A percentile compares a stretch with the other conserved stretches of the same genome.
Evolutionary conservation across 108 stramenopile species (phyloP).

Genomic region (Cyclostephanos tholiformis): DNA sequence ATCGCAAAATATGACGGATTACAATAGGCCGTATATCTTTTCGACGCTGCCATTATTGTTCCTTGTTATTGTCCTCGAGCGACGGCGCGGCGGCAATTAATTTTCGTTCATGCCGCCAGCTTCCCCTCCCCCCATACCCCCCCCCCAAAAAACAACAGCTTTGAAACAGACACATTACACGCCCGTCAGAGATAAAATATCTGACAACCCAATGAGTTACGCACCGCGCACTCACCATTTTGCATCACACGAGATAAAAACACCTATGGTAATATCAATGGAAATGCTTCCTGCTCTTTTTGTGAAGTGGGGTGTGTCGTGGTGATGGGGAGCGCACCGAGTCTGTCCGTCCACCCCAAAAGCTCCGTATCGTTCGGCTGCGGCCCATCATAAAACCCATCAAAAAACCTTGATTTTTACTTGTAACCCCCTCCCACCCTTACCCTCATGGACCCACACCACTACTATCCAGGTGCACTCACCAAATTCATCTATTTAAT

Average conservation of each 20-base stretch:
- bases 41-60: not conserved
- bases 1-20: not conserved
- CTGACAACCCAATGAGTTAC: not conserved
- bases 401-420: too few species aligned
- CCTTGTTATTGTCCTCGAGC: not conserved
- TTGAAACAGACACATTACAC: not conserved
- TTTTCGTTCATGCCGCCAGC: not conserved
- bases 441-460: too few species aligned
- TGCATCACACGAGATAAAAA: conserved; percentile 38
- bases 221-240: conserved; percentile 30
- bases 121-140: not conserved
- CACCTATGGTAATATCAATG: conserved; percentile 4
- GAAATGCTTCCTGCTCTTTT: too few species aligned
- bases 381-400: too few species aligned
- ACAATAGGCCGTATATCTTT: not conserved
- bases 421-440: too few species aligned
- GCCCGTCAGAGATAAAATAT: not conserved
- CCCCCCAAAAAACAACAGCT: not conserved
- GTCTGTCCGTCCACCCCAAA: too few species aligned
- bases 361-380: too few species aligned
- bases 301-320: too few species aligned
- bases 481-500: too few species aligned
- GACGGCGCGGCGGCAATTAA: not conserved
- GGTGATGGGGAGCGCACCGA: not conserved
- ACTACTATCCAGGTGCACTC: too few species aligned